Evolutionary conservation across 2,329 filamentous ascomycete genomes (phyloP).

Genomic region (Ceratocystis alfenasii): DNA sequence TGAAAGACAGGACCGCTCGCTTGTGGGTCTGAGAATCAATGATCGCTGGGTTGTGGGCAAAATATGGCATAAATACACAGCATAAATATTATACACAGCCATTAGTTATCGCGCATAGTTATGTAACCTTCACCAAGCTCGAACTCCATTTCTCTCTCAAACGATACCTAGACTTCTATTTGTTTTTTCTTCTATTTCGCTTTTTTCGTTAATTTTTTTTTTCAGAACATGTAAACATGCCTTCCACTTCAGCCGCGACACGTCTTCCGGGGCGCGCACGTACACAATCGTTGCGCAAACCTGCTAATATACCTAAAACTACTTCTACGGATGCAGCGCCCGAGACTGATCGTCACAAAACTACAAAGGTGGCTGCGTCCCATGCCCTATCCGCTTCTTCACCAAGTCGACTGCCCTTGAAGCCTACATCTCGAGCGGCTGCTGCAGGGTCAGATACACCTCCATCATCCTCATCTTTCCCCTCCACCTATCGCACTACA

Average conservation of each 20-base stretch:
- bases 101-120: too few relatives aligned
- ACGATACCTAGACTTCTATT: background rate
- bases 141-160: too few relatives aligned
- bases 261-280: conserved; percentile 33
- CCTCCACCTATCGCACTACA: background rate
- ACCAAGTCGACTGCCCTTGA: conserved; percentile 41
- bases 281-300: conserved; percentile 38
- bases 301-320: conserved; percentile 24
- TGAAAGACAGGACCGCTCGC: too few relatives aligned
- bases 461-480: background rate
- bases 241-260: conserved; percentile 30
- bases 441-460: background rate
- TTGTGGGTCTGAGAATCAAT: too few relatives aligned
- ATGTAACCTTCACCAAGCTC: too few relatives aligned
- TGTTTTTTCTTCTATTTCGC: background rate
- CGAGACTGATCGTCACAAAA: conserved; percentile 28
- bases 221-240: conserved; percentile 12
- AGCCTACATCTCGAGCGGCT: conserved; percentile 29
- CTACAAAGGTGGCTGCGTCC: background rate
- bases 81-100: too few relatives aligned
- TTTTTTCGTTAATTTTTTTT: background rate
- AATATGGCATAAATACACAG: too few relatives aligned
- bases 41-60: too few relatives aligned
- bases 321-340: background rate
- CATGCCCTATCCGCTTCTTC: conserved; percentile 28